Base-by-base conservation (phyloP, 345 rosid genomes). In the Citrus cavaleriei region DNA sequence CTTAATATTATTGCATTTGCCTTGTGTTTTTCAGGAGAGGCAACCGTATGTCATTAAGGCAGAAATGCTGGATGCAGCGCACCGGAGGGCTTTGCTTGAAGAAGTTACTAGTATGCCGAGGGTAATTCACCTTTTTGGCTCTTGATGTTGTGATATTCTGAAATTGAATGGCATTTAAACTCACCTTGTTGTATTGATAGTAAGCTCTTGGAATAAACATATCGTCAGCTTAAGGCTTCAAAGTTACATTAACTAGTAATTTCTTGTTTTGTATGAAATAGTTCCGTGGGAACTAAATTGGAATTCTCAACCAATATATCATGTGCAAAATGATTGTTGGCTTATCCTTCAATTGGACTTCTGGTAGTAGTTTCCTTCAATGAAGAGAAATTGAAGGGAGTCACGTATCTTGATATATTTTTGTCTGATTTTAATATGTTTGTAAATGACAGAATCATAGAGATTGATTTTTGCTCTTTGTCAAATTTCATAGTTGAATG, bases 1-100 rank as follows among this genome's bases (percentile, higher is more conserved):
- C 22, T 66, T 22, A n/a, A 21, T 69, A 4, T 79, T 27, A 19
- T 28, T 68, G 63, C 73, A 24, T 55, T 32, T 54, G 9, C 6
- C 49, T 57, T 70, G 71, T 54, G 40, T 78, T 76, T 64, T 70
- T 2, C 73, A 95, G 98, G 91, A 88, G 80, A 91, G 85, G 83
- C 81, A 64, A 59, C 94, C 92, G 3, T 92, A 89, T 75, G 38
- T 73, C 2, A 54, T 18, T 63, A 72, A 76, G 81, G 95, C 95
- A 70, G 66, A 70, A 42, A 61, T 79, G 71, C 83, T 91, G 51
- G 67, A 81, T 59, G 74, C 75, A 42, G 83, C 76, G 61, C 79
- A 84, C 71, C 19, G 6, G 51, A 67, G 78, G 70, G 70, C 73
- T 58, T 78, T 87, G 80, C 68, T 74, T 55, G 59, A 74, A 74